These are phyloP conservation scores for Stachybotrys chlorohalonatus DNA, from an alignment of 2,329 filamentous ascomycete species.

Conservation along the genomic window DNA sequence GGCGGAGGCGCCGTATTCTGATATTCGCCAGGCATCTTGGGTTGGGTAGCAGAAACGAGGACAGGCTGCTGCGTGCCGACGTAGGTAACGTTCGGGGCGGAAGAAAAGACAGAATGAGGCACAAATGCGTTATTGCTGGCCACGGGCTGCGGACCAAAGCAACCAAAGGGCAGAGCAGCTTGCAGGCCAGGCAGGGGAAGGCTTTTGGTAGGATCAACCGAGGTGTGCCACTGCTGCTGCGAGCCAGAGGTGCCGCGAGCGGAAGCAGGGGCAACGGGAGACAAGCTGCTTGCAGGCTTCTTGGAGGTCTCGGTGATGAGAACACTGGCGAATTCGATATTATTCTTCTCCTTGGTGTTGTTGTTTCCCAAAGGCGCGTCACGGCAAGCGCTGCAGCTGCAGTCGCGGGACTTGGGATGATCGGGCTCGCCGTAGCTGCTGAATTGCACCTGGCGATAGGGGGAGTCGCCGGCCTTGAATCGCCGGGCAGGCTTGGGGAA, in stretches of 20 bases:
- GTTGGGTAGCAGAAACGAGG: background rate
- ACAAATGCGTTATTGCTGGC: background rate
- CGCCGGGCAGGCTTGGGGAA: constrained; percentile 19
- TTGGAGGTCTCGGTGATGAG: background rate
- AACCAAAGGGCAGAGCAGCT: background rate
- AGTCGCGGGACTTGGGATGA: background rate
- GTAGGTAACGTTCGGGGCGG: constrained; percentile 1
- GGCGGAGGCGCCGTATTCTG: constrained; percentile 31
- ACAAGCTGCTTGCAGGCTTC: background rate
- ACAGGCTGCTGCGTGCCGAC: background rate
- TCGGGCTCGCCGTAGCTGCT: background rate
- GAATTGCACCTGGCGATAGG: constrained; percentile 23
- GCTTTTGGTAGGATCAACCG: constrained; percentile 23
- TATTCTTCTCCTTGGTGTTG: constrained; percentile 1
- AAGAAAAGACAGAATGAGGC: background rate
- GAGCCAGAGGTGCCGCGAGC: too few relatives aligned
- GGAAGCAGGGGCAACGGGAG: background rate
- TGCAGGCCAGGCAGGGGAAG: constrained; percentile 5
- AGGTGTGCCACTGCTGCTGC: constrained; percentile 19
- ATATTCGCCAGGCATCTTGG: constrained; percentile 23
- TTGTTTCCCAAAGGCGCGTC: background rate
- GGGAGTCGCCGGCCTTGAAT: constrained; percentile 12
- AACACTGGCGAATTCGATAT: background rate
- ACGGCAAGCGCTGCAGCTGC: background rate
- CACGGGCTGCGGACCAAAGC: background rate